Percentiles rank a stretch among this genome's conserved stretches.
phyloP scores from a whole-genome alignment of 768 basidiomycete species.

The Mycena vitilis region DNA sequence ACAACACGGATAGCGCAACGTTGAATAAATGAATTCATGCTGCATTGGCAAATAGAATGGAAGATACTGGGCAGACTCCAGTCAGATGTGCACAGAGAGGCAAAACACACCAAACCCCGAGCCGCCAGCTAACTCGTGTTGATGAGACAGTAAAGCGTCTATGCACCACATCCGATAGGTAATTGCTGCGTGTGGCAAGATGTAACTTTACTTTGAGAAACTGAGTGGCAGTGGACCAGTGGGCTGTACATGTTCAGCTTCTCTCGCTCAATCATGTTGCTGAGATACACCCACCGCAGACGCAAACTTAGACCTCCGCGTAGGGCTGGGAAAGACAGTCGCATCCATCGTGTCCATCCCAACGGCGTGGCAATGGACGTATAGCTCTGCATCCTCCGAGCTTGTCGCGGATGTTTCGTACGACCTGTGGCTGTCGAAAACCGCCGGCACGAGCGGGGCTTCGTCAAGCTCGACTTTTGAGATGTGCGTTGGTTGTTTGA shows the following conservation, averaged over 20 bases:
- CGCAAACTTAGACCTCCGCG: slow-evolving; percentile 48
- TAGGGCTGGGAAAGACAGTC: slow-evolving; percentile 40
- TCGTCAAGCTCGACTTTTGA: slow-evolving; percentile 46
- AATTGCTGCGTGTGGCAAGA: no score
- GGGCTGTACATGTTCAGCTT: slow-evolving; percentile 39
- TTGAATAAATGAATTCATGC: no score
- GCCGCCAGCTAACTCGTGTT: no score
- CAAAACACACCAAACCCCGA: no score
- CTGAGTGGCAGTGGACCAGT: no score
- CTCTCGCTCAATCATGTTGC: background rate
- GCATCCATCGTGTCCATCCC: slow-evolving; percentile 46
- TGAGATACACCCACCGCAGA: slow-evolving; percentile 31
- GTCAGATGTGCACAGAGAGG: no score
- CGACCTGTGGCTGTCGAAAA: slow-evolving; percentile 49
- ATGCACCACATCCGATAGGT: no score
- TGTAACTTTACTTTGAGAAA: no score
- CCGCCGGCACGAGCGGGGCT: slow-evolving; percentile 42
- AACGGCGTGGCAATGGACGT: slow-evolving; percentile 47
- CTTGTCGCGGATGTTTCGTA: slow-evolving; percentile 51
- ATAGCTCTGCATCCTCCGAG: slow-evolving; percentile 44
- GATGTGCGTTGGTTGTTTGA: slow-evolving; percentile 37
- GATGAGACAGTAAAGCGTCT: no score
- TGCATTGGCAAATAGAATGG: no score
- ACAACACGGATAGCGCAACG: no score
- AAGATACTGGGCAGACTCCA: no score